These are phyloP conservation scores for Agaricus bisporus DNA, from an alignment of 768 basidiomycete genomes.

Conservation along the genomic window DNA sequence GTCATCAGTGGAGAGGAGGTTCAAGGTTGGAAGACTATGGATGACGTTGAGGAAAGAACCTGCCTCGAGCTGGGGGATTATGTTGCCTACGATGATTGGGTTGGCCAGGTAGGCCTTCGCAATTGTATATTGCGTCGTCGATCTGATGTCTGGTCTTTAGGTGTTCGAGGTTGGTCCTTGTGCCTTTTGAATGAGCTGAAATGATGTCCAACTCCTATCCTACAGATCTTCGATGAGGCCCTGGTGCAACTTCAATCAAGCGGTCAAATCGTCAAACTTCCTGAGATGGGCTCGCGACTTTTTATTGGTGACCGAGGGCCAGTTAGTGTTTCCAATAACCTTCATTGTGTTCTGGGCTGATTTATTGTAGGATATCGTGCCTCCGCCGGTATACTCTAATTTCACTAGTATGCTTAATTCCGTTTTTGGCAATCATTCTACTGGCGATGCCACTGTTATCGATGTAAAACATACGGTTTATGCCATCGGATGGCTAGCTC, in stretches of 20 bases:
- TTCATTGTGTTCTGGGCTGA: background rate
- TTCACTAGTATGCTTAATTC: slow-evolving; percentile 40
- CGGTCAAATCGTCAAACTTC: slow-evolving; percentile 63
- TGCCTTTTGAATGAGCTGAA: slow-evolving; percentile 1
- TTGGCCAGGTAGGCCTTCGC: slow-evolving; percentile 71
- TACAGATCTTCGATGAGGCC: slow-evolving; percentile 79
- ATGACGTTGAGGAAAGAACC: slow-evolving; percentile 50
- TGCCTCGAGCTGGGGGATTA: slow-evolving; percentile 76
- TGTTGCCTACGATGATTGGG: slow-evolving; percentile 79
- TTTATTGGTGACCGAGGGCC: slow-evolving; percentile 69
- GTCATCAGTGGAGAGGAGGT: slow-evolving; percentile 58
- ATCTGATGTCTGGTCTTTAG: slow-evolving; percentile 25
- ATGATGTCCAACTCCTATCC: slow-evolving; percentile 11
- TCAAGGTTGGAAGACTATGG: slow-evolving; percentile 54
- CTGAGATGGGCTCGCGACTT: slow-evolving; percentile 73
- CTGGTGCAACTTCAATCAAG: slow-evolving; percentile 56
- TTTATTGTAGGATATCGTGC: slow-evolving; percentile 55
- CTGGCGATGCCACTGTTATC: slow-evolving; percentile 56
- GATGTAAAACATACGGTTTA: slow-evolving; percentile 71
- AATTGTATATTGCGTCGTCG: slow-evolving; percentile 5
- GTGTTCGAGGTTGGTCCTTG: slow-evolving; percentile 62
- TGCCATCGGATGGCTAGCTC: slow-evolving; percentile 79
- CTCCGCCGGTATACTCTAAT: slow-evolving; percentile 32
- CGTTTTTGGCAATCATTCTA: slow-evolving; percentile 38
- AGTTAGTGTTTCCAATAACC: slow-evolving; percentile 34